phyloP scores from a whole-genome alignment of 2,329 filamentous ascomycete genomes.

The Furcasterigmium furcatum region DNA sequence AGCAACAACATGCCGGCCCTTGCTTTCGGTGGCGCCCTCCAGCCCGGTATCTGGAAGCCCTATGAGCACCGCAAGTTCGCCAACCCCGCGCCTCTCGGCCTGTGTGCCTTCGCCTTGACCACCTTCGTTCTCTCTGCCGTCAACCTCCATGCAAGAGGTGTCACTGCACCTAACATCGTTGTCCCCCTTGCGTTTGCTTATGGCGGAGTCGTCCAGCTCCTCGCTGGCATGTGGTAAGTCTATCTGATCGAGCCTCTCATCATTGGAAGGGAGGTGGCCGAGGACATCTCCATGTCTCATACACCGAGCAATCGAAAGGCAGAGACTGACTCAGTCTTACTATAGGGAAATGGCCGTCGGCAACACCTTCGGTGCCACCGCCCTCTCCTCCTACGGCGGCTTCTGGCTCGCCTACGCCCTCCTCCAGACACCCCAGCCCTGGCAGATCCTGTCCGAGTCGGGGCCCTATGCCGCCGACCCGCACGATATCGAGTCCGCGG shows the following conservation, averaged over 20 bases:
- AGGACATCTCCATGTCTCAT: too few species aligned
- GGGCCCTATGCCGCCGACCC: conserved; percentile 43
- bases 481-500: conserved; percentile 51
- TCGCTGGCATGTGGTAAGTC: conserved; percentile 82
- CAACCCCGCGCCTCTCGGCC: conserved; percentile 76
- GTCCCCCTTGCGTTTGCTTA: conserved; percentile 70
- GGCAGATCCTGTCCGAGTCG: conserved; percentile 48
- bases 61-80: conserved; percentile 68
- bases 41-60: conserved; percentile 65
- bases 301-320: too few species aligned
- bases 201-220: conserved; percentile 73
- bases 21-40: conserved; percentile 70
- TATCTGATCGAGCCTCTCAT: background rate
- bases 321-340: conserved; percentile 8
- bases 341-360: conserved; percentile 85
- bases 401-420: conserved; percentile 81
- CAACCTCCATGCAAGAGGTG: conserved; percentile 63
- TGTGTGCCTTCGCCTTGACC: conserved; percentile 76
- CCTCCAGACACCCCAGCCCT: conserved; percentile 61
- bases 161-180: conserved; percentile 62
- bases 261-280: background rate
- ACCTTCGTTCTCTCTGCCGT: conserved; percentile 76
- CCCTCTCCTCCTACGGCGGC: conserved; percentile 76
- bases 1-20: conserved; percentile 13
- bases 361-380: conserved; percentile 83